A percentile compares a stretch with the other conserved stretches of the same genome.
Conservation (phyloP, 2,329 filamentous ascomycete genomes). For the Aspergillus sp. region DNA sequence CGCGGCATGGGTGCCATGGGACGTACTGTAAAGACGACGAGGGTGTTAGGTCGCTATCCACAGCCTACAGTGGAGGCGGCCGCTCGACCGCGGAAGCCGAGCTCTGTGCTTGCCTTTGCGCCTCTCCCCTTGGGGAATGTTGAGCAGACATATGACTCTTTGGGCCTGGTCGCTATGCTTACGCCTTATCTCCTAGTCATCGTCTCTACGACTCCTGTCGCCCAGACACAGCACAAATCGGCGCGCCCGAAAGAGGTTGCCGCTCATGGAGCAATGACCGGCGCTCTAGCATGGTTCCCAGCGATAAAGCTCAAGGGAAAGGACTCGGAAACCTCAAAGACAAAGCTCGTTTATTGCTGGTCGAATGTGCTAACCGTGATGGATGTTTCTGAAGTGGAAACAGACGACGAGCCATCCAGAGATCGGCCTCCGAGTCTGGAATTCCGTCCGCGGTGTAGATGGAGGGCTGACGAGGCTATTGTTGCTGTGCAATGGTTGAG, state of each 20-base stretch:
- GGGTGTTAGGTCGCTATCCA: conserved; percentile 90
- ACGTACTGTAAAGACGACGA: conserved; percentile 82
- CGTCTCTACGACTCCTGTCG: conserved; percentile 93
- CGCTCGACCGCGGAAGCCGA: conserved; percentile 79
- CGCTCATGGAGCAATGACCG: conserved; percentile 88
- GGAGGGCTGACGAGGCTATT: conserved; percentile 93
- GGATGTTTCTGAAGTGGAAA: conserved; percentile 76
- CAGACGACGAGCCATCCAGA: conserved; percentile 62
- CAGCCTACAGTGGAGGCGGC: conserved; percentile 62
- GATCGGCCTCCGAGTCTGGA: conserved; percentile 78
- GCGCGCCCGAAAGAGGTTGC: conserved; percentile 87
- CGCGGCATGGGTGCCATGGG: conserved; percentile 86
- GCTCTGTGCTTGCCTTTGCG: conserved; percentile 90
- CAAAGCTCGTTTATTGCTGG: conserved; percentile 96
- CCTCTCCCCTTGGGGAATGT: conserved; percentile 92
- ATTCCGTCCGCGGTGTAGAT: conserved; percentile 83
- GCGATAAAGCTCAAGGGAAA: conserved; percentile 86
- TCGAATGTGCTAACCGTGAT: conserved; percentile 95
- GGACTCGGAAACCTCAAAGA: conserved; percentile 68
- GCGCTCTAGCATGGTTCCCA: conserved; percentile 95
- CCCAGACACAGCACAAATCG: conserved; percentile 95
- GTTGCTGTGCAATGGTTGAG: conserved; percentile 97
- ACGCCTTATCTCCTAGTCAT: conserved; percentile 96
- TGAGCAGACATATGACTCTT: conserved; percentile 80
- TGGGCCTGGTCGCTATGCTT: conserved; percentile 92